phyloP scores from a whole-genome alignment of 805 yeast species.

The Crinitomyces ghanaensis region DNA sequence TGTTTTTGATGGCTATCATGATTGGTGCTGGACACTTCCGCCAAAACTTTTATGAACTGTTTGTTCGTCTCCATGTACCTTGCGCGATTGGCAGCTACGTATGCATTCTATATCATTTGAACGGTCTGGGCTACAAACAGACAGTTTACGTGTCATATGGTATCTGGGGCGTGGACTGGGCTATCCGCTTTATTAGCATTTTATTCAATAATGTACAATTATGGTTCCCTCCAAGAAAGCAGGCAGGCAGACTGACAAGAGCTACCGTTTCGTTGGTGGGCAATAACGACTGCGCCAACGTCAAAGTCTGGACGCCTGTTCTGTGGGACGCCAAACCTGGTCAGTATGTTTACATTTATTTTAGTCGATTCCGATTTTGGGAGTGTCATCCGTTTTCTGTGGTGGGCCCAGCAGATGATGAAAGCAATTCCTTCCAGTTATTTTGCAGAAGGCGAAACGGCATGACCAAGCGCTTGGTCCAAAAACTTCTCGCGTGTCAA shows the following conservation, averaged over 20 bases:
- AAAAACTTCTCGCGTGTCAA: no score
- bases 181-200: slow-evolving; percentile 43
- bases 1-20: slow-evolving; percentile 28
- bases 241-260: no score
- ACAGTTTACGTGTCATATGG: slow-evolving; percentile 44
- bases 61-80: slow-evolving; percentile 43
- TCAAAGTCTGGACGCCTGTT: slow-evolving; percentile 40
- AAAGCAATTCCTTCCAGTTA: slow-evolving; percentile 37
- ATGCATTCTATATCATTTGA: slow-evolving; percentile 46
- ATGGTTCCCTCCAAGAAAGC: slow-evolving; percentile 23
- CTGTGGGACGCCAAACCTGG: slow-evolving; percentile 50
- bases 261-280: slow-evolving; percentile 27
- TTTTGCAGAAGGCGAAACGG: slow-evolving; percentile 44
- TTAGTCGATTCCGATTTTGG: slow-evolving; percentile 39
- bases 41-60: slow-evolving; percentile 43
- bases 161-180: slow-evolving; percentile 58
- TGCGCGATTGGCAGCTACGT: slow-evolving; percentile 45
- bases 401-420: slow-evolving; percentile 30
- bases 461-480: slow-evolving; percentile 33
- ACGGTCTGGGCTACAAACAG: slow-evolving; percentile 41
- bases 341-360: slow-evolving; percentile 48
- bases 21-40: slow-evolving; percentile 38
- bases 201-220: slow-evolving; percentile 24
- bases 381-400: slow-evolving; percentile 62
- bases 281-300: slow-evolving; percentile 37